Conservation (phyloP, 2,329 filamentous ascomycete species). For the Xenosphaeropsis pyriputrescens region DNA sequence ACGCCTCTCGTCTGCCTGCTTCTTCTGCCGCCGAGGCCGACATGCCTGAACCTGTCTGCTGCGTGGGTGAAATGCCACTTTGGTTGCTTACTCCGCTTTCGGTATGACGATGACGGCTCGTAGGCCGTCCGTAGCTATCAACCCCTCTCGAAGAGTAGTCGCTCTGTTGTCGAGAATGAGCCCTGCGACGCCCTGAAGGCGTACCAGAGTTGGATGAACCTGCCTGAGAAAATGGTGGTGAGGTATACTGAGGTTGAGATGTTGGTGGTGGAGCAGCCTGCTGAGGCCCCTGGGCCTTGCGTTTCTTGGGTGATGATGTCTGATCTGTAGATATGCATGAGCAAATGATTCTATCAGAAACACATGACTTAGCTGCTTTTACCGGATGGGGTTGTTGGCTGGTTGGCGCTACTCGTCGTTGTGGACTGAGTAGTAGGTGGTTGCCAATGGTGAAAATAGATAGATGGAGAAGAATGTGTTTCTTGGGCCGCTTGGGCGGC, state of each 20-base stretch:
- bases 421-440: conserved; percentile 52
- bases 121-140: conserved; percentile 21
- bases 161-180: conserved; percentile 50
- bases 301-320: conserved; percentile 70
- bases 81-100: conserved; percentile 12
- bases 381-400: conserved; percentile 62
- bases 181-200: conserved; percentile 35
- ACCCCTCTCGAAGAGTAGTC: conserved; percentile 30
- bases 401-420: conserved; percentile 37
- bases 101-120: conserved; percentile 21
- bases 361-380: conserved; percentile 34
- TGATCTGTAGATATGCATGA: conserved; percentile 30
- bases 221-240: conserved; percentile 40
- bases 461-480: conserved; percentile 46
- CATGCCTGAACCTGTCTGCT: not conserved
- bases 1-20: too few species aligned
- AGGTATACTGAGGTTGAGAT: conserved; percentile 29
- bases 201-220: conserved; percentile 36
- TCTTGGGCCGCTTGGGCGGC: conserved; percentile 46
- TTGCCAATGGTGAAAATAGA: conserved; percentile 91
- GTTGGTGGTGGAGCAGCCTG: conserved; percentile 29
- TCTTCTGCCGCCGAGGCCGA: too few species aligned
- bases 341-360: not conserved
- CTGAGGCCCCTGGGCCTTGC: conserved; percentile 53
- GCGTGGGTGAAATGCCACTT: conserved; percentile 9